Conservation (phyloP, 1,284 basidiomycete genomes). For the Megacollybia platyphylla region DNA sequence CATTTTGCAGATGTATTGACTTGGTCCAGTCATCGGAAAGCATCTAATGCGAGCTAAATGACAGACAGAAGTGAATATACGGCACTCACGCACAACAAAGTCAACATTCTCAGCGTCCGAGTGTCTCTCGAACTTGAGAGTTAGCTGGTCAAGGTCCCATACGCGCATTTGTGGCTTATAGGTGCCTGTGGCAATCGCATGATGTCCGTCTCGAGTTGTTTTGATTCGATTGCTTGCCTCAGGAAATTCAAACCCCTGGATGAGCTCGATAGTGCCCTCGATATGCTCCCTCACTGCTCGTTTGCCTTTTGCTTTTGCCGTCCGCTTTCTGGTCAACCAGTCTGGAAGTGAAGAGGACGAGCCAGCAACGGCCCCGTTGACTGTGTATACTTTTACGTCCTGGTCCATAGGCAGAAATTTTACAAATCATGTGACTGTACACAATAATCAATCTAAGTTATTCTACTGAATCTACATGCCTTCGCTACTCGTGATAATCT, state of each 20-base stretch:
- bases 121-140: slow-evolving; percentile 93
- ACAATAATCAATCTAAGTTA: too few species aligned
- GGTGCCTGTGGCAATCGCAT: slow-evolving; percentile 89
- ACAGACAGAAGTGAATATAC: slow-evolving; percentile 4
- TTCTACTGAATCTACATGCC: too few species aligned
- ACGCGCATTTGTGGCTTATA: slow-evolving; percentile 98
- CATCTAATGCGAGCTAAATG: slow-evolving; percentile 39
- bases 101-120: slow-evolving; percentile 97
- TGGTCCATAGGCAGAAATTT: not conserved
- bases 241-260: slow-evolving; percentile 95
- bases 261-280: slow-evolving; percentile 74
- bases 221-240: slow-evolving; percentile 90
- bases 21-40: slow-evolving; percentile 99
- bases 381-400: slow-evolving; percentile 77
- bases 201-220: slow-evolving; percentile 84
- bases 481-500: not conserved
- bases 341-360: slow-evolving; percentile 80
- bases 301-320: slow-evolving; percentile 46
- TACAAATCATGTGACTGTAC: too few species aligned
- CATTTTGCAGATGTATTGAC: slow-evolving; percentile 91
- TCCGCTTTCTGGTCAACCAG: slow-evolving; percentile 73
- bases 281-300: slow-evolving; percentile 53
- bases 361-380: slow-evolving; percentile 76
- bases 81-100: slow-evolving; percentile 79
- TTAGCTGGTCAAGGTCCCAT: slow-evolving; percentile 90